Conservation (phyloP, 1,284 basidiomycete genomes). For the Heterobasidion annosum region DNA sequence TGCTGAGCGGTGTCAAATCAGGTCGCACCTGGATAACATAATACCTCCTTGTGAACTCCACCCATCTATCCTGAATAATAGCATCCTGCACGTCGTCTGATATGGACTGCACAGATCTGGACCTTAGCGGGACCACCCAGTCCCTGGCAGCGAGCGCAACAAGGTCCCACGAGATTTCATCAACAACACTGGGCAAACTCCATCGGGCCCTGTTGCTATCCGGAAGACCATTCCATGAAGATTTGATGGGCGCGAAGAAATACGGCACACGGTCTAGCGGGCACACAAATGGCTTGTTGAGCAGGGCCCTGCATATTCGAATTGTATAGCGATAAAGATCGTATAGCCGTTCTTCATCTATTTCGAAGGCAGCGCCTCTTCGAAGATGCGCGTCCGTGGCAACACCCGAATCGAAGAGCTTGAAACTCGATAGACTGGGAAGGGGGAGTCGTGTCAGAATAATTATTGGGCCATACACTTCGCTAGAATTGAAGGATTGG, state of each 20-base stretch:
- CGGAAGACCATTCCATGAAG: slow-evolving; percentile 22
- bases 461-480: slow-evolving; percentile 44
- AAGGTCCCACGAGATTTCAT: slow-evolving; percentile 56
- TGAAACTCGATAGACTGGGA: slow-evolving; percentile 43
- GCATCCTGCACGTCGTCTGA: slow-evolving; percentile 44
- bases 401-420: slow-evolving; percentile 46
- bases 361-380: slow-evolving; percentile 36
- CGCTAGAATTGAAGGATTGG: slow-evolving; percentile 15
- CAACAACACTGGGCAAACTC: slow-evolving; percentile 28
- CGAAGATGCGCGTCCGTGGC: slow-evolving; percentile 32
- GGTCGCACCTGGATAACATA: slow-evolving; percentile 42
- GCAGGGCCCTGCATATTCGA: slow-evolving; percentile 48
- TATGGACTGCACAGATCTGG: slow-evolving; percentile 30
- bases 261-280: slow-evolving; percentile 44
- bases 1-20: slow-evolving; percentile 67
- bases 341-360: slow-evolving; percentile 37
- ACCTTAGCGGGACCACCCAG: slow-evolving; percentile 42
- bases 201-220: slow-evolving; percentile 13
- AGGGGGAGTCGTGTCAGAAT: slow-evolving; percentile 59
- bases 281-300: slow-evolving; percentile 59
- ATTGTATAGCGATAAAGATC: slow-evolving; percentile 52
- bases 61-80: slow-evolving; percentile 63
- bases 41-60: slow-evolving; percentile 70
- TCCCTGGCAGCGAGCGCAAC: slow-evolving; percentile 40
- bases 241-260: slow-evolving; percentile 52